A percentile compares a stretch with the other conserved stretches of the same genome.
Evolutionary conservation across 2,329 filamentous ascomycete genomes (phyloP).

Genomic region (Aaosphaeria arxii): DNA sequence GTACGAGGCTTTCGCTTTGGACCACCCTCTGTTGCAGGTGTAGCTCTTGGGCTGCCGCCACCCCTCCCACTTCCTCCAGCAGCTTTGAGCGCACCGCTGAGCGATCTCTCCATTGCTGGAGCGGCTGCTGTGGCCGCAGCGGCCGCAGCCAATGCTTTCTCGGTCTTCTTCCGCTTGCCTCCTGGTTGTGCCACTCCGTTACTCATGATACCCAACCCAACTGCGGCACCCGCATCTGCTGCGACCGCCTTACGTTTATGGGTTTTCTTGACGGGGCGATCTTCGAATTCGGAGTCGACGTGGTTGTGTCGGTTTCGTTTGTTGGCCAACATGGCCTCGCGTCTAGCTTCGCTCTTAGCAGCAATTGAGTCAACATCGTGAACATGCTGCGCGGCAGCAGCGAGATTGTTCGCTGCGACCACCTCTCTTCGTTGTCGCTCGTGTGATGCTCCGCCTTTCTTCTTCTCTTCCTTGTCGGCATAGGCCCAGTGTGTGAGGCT

Average conservation of each 20-base stretch:
- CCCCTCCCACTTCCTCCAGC: conserved; percentile 26
- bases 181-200: conserved; percentile 52
- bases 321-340: conserved; percentile 76
- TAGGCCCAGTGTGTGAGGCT: conserved; percentile 96
- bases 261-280: conserved; percentile 61
- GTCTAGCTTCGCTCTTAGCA: conserved; percentile 75
- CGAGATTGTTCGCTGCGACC: conserved; percentile 66
- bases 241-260: conserved; percentile 58
- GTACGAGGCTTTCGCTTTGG: conserved; percentile 71
- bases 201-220: conserved; percentile 64
- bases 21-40: conserved; percentile 53
- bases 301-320: conserved; percentile 67
- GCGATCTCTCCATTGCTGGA: conserved; percentile 63
- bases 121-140: conserved; percentile 20
- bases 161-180: conserved; percentile 77
- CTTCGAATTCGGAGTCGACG: conserved; percentile 77
- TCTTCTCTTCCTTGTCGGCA: conserved; percentile 68
- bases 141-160: conserved; percentile 52
- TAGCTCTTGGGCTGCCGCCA: conserved; percentile 62
- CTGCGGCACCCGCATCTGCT: conserved; percentile 44
- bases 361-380: conserved; percentile 81
- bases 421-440: conserved; percentile 78
- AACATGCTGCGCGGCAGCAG: conserved; percentile 68
- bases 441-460: conserved; percentile 57
- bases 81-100: conserved; percentile 57